These are phyloP conservation scores for Mallotus nudiflorus DNA, from an alignment of 345 rosid species.

Conservation along the genomic window DNA sequence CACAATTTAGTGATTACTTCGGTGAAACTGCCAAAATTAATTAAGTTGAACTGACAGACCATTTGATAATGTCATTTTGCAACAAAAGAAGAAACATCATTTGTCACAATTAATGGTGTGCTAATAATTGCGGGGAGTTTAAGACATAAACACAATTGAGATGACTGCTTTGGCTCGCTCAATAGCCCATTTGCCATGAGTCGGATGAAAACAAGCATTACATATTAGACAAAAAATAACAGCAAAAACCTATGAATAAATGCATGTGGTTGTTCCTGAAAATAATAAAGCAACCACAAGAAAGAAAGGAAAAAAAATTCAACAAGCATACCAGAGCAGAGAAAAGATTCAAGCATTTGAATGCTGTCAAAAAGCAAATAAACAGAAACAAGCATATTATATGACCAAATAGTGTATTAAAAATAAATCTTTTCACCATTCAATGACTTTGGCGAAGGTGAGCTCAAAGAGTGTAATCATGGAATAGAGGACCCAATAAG, in stretches of 20 bases:
- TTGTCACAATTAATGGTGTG: neutral
- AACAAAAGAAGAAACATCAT: neutral
- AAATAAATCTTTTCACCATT: conserved; percentile 54
- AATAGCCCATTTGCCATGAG: neutral
- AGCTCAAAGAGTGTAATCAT: conserved; percentile 87
- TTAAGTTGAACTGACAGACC: neutral
- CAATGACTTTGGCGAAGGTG: conserved; percentile 82
- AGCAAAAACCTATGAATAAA: neutral
- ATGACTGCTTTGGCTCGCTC: neutral
- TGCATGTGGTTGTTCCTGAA: neutral
- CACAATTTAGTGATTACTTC: neutral
- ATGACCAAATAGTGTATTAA: too few relatives aligned
- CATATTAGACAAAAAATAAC: neutral
- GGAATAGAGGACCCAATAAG: conserved; percentile 94
- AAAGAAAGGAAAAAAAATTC: neutral
- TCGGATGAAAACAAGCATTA: neutral
- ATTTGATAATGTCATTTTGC: neutral
- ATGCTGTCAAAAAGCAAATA: neutral
- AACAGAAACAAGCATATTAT: too few relatives aligned
- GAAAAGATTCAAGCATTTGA: neutral
- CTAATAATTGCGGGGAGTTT: too few relatives aligned
- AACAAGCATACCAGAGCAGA: too few relatives aligned
- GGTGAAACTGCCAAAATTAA: neutral
- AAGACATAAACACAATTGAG: neutral
- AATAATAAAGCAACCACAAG: neutral